Evolutionary conservation across 495 filamentous ascomycete genomes (phyloP).

Genomic region (Xylaria sp.): DNA sequence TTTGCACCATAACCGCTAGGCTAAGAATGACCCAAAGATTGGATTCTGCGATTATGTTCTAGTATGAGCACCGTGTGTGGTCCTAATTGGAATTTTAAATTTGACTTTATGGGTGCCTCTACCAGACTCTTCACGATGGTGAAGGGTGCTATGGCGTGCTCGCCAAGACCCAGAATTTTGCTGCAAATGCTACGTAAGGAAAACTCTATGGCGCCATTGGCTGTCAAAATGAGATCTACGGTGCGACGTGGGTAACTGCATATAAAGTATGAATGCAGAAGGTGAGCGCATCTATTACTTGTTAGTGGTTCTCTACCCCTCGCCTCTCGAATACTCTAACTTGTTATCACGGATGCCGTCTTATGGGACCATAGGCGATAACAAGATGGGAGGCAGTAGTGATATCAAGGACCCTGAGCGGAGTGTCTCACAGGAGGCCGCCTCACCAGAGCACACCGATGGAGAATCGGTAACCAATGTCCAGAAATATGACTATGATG

Average conservation of each 20-base stretch:
- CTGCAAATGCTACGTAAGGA: constrained; percentile 24
- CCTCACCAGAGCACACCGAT: constrained; percentile 28
- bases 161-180: constrained; percentile 20
- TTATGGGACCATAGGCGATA: constrained; percentile 22
- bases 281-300: background rate
- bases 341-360: constrained; percentile 18
- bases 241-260: constrained; percentile 1
- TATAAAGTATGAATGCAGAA: constrained; percentile 19
- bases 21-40: background rate
- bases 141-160: constrained; percentile 28
- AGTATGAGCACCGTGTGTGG: background rate
- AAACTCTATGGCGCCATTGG: constrained; percentile 28
- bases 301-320: background rate
- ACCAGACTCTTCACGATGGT: constrained; percentile 11
- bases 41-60: background rate
- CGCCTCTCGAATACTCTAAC: background rate
- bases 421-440: constrained; percentile 29
- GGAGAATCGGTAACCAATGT: constrained; percentile 37
- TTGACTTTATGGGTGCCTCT: constrained; percentile 11
- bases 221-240: constrained; percentile 25
- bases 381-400: constrained; percentile 9
- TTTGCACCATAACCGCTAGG: background rate
- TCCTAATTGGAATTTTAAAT: background rate
- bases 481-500: constrained; percentile 52
- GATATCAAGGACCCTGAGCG: constrained; percentile 22